These are phyloP conservation scores for Septoria linicola DNA, from an alignment of 2,329 filamentous ascomycete species.

Conservation along the genomic window DNA sequence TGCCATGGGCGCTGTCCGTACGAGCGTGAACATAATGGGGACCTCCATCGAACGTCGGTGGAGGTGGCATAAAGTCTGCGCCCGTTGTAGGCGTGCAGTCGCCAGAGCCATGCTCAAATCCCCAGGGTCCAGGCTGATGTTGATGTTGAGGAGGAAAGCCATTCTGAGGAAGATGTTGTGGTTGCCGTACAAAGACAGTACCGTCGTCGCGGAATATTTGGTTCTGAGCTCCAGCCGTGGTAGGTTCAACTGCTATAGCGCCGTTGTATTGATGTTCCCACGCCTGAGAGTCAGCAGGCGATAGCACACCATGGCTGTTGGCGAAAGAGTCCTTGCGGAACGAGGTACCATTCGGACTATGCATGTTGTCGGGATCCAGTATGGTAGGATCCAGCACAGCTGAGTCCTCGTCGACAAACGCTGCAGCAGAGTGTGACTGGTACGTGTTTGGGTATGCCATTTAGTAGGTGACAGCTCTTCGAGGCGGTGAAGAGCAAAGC, in stretches of 20 bases:
- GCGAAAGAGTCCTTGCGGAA: slow-evolving; percentile 39
- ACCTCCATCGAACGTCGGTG: slow-evolving; percentile 38
- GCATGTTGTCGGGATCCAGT: slow-evolving; percentile 37
- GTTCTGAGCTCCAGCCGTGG: slow-evolving; percentile 23
- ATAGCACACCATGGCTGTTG: slow-evolving; percentile 35
- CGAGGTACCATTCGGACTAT: slow-evolving; percentile 29
- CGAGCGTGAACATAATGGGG: slow-evolving; percentile 28
- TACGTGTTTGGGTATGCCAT: slow-evolving; percentile 33
- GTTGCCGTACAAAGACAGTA: slow-evolving; percentile 27
- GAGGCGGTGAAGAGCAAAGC: slow-evolving; percentile 15
- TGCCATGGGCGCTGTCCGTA: slow-evolving; percentile 36
- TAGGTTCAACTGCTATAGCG: slow-evolving; percentile 24
- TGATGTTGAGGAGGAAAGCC: slow-evolving; percentile 64
- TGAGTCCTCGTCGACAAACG: slow-evolving; percentile 32
- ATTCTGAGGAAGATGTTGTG: slow-evolving; percentile 47
- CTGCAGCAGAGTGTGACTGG: slow-evolving; percentile 27
- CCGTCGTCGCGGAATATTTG: slow-evolving; percentile 28
- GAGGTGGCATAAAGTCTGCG: slow-evolving; percentile 57
- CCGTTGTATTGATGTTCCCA: slow-evolving; percentile 36
- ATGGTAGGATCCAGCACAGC: slow-evolving; percentile 33
- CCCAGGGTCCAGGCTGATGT: slow-evolving; percentile 55
- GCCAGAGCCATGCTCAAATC: slow-evolving; percentile 62
- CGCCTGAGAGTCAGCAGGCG: slow-evolving; percentile 32
- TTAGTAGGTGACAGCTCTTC: slow-evolving; percentile 19
- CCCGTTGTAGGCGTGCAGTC: slow-evolving; percentile 73